phyloP scores from a whole-genome alignment of 2,329 filamentous ascomycete species.

The Diaporthe destruens region DNA sequence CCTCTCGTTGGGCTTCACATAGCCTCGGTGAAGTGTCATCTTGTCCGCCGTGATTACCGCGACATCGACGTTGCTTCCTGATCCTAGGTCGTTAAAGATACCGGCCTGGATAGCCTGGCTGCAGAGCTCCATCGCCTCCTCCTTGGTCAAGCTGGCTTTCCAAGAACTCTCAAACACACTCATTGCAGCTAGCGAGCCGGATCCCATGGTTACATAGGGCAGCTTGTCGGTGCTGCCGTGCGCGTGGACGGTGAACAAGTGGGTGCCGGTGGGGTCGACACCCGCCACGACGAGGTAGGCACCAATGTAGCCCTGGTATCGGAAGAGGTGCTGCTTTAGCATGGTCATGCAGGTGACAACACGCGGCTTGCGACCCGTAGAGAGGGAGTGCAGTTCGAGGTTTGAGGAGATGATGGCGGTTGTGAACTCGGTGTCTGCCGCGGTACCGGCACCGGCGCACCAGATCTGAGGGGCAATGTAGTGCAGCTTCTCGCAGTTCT shows the following conservation, averaged over 20 bases:
- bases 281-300: constrained; percentile 98
- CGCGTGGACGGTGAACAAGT: constrained; percentile 98
- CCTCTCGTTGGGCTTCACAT: constrained; percentile 92
- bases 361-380: constrained; percentile 94
- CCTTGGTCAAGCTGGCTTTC: constrained; percentile 81
- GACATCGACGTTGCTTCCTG: constrained; percentile 96
- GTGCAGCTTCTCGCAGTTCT: constrained; percentile 99
- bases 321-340: constrained; percentile 99
- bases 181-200: constrained; percentile 96
- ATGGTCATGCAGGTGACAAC: constrained; percentile 99
- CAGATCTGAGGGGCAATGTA: constrained; percentile 99
- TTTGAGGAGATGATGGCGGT: constrained; percentile 98
- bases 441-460: constrained; percentile 98
- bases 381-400: constrained; percentile 96
- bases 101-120: constrained; percentile 92
- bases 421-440: constrained; percentile 98
- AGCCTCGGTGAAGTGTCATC: constrained; percentile 93
- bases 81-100: constrained; percentile 99
- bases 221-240: constrained; percentile 99
- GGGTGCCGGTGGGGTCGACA: constrained; percentile 93
- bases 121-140: constrained; percentile 86
- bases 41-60: constrained; percentile 96
- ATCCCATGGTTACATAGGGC: constrained; percentile 99
- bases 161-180: constrained; percentile 97
- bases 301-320: constrained; percentile 96